Percentiles rank a stretch among this genome's conserved stretches.
phyloP scores from a whole-genome alignment of 164 flowering plant genomes.

The Berberis vulgaris region DNA sequence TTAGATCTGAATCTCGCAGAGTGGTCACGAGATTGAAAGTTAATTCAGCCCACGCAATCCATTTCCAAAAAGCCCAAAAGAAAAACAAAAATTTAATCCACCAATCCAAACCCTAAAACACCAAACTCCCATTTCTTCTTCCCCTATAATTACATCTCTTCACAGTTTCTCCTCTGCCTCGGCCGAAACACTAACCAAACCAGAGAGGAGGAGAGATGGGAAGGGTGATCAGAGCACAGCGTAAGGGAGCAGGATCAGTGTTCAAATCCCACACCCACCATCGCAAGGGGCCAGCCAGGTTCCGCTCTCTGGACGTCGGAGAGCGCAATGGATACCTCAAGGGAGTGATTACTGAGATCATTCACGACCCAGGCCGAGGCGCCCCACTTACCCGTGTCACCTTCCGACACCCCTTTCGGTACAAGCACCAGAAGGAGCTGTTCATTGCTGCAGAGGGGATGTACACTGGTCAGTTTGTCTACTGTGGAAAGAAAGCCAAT shows the following conservation, averaged over 20 bases:
- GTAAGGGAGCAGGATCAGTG: slow-evolving; percentile 7
- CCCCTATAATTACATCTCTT: neutral
- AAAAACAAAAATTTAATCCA: neutral
- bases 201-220: slow-evolving; percentile 12
- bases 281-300: slow-evolving; percentile 8
- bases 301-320: slow-evolving; percentile 4
- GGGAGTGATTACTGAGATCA: slow-evolving; percentile 6
- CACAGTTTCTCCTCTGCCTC: neutral
- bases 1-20: too few relatives aligned
- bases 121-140: neutral
- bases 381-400: slow-evolving; percentile 53
- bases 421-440: slow-evolving; percentile 59
- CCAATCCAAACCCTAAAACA: neutral
- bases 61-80: too few relatives aligned
- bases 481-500: slow-evolving; percentile 56
- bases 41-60: too few relatives aligned
- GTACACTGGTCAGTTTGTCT: slow-evolving; percentile 53
- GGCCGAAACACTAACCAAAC: neutral
- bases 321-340: slow-evolving; percentile 6
- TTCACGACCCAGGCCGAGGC: slow-evolving; percentile 56
- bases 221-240: slow-evolving; percentile 5
- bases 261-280: slow-evolving; percentile 8
- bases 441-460: slow-evolving; percentile 64
- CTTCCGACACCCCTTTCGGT: slow-evolving; percentile 57
- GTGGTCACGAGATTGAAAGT: too few relatives aligned